phyloP scores from a whole-genome alignment of 1,284 basidiomycete species.

The Abortiporus biennis region DNA sequence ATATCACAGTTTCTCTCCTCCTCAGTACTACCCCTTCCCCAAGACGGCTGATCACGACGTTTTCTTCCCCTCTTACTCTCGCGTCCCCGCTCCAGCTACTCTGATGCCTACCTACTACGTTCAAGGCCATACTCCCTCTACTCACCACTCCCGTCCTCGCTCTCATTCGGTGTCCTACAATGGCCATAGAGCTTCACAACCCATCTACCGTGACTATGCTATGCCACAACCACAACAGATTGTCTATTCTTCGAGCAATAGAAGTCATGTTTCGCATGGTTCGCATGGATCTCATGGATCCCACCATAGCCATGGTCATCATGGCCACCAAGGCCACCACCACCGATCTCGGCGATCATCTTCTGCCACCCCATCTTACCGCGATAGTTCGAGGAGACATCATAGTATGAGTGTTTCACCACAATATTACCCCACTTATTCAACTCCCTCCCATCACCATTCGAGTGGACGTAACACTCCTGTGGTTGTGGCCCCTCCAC shows the following conservation, averaged over 20 bases:
- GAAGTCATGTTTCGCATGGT: no score
- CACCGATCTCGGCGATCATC: background rate
- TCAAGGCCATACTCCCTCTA: conserved; percentile 12
- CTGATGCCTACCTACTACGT: conserved; percentile 21
- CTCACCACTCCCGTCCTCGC: conserved; percentile 15
- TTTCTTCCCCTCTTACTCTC: background rate
- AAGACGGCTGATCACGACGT: background rate
- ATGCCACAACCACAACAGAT: no score
- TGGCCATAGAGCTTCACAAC: conserved; percentile 4
- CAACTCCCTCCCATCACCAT: no score
- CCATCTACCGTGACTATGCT: conserved; percentile 4
- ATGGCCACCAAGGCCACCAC: no score
- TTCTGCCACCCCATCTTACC: background rate
- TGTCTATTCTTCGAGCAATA: no score
- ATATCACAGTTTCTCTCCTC: background rate
- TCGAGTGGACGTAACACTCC: no score
- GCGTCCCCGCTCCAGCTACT: conserved; percentile 2
- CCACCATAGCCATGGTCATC: no score
- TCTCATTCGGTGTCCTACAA: conserved; percentile 14
- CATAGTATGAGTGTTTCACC: background rate
- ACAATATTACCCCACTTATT: background rate
- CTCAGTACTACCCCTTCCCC: background rate
- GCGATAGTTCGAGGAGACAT: conserved; percentile 1
- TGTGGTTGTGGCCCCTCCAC: no score
- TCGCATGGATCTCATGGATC: background rate